These are phyloP conservation scores for Heterobasidion occidentale DNA, from an alignment of 1,284 basidiomycete genomes.

Conservation along the genomic window DNA sequence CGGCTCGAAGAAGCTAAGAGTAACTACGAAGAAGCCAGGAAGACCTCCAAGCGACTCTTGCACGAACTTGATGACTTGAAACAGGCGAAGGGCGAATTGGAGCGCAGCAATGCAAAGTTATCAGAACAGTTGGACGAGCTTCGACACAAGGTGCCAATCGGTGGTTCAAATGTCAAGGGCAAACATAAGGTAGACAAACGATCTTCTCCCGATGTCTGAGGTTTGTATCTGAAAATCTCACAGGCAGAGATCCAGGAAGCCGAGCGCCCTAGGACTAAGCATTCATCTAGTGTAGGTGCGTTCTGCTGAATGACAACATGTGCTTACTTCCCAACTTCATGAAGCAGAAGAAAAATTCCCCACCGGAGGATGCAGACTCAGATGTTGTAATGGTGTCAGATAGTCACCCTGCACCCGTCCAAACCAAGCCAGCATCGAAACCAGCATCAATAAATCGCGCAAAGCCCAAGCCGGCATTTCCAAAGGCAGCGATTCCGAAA, in stretches of 20 bases:
- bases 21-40: neutral
- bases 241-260: slow-evolving; percentile 17
- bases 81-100: neutral
- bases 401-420: too few species aligned
- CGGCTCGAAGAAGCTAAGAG: neutral
- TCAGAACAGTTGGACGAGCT: neutral
- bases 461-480: too few species aligned
- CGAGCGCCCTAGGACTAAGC: slow-evolving; percentile 34
- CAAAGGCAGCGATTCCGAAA: too few species aligned
- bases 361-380: too few species aligned
- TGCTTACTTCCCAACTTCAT: too few species aligned
- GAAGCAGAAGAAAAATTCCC: too few species aligned
- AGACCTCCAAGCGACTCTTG: neutral
- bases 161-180: neutral
- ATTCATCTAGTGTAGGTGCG: neutral
- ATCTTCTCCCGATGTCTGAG: slow-evolving; percentile 1
- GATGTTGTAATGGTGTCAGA: too few species aligned
- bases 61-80: neutral
- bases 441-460: too few species aligned
- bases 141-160: neutral
- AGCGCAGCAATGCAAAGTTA: neutral
- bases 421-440: too few species aligned
- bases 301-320: neutral
- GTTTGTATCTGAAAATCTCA: neutral
- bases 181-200: slow-evolving; percentile 10